Evolutionary conservation across 2,329 filamentous ascomycete genomes (phyloP).

Genomic region (Claviceps purpurea): DNA sequence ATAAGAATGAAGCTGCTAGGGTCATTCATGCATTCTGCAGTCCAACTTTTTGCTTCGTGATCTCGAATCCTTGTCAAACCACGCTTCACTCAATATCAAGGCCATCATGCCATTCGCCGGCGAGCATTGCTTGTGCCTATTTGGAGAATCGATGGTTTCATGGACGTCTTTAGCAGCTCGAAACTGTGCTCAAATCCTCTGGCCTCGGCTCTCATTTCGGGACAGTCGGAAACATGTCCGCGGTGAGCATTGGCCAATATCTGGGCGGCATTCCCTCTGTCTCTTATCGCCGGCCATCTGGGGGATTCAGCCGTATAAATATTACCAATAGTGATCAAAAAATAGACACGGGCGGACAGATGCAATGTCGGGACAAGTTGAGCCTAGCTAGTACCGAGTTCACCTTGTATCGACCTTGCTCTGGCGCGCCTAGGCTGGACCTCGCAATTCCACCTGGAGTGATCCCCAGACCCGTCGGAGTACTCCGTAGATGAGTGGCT

Average conservation of each 20-base stretch:
- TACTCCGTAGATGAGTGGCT: no score
- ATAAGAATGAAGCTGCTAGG: background rate
- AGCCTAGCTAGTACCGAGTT: background rate
- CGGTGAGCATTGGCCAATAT: background rate
- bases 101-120: background rate
- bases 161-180: background rate
- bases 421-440: no score
- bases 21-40: background rate
- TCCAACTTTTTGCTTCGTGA: no score
- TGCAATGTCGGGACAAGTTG: background rate
- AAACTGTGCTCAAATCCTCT: background rate
- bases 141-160: background rate
- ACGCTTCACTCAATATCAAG: slow-evolving; percentile 11
- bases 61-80: no score
- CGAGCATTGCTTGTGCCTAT: background rate
- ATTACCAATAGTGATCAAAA: background rate
- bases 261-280: background rate
- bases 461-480: no score
- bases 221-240: background rate
- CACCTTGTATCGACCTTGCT: no score
- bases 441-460: no score
- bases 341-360: background rate
- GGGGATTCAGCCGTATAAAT: background rate
- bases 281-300: background rate
- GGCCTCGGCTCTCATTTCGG: background rate